Conservation (phyloP, 148 eudicot species). For the Amaranthus cruentus region DNA sequence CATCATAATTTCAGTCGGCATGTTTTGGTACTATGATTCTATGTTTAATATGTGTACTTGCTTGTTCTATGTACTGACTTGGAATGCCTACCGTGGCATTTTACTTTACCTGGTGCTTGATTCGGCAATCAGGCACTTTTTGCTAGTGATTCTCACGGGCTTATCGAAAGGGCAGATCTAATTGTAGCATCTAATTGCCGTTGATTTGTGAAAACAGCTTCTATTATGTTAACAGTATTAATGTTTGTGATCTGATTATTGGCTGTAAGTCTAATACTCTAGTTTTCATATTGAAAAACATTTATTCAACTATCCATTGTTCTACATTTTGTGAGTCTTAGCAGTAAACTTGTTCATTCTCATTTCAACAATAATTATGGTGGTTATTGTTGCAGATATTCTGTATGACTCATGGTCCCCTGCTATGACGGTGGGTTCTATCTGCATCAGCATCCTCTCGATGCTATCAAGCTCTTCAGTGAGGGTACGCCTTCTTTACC, state of each 20-base stretch:
- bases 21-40: background rate
- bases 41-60: background rate
- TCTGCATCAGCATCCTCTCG: slow-evolving; percentile 77
- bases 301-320: background rate
- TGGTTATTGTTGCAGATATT: slow-evolving; percentile 45
- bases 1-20: background rate
- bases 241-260: background rate
- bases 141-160: background rate
- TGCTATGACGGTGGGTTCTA: slow-evolving; percentile 74
- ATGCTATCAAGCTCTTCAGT: slow-evolving; percentile 64
- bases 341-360: background rate
- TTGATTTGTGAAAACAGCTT: background rate
- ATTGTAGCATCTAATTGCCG: background rate
- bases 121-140: background rate
- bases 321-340: background rate
- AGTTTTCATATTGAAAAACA: background rate
- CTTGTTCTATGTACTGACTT: background rate
- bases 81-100: background rate
- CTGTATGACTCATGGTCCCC: slow-evolving; percentile 79
- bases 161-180: background rate
- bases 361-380: background rate
- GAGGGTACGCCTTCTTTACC: slow-evolving; percentile 40
- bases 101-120: background rate
- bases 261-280: background rate
- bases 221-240: background rate